These are phyloP conservation scores for Blastobotrys petasosporus DNA, from an alignment of 1,139 yeast genomes.

Conservation along the genomic window DNA sequence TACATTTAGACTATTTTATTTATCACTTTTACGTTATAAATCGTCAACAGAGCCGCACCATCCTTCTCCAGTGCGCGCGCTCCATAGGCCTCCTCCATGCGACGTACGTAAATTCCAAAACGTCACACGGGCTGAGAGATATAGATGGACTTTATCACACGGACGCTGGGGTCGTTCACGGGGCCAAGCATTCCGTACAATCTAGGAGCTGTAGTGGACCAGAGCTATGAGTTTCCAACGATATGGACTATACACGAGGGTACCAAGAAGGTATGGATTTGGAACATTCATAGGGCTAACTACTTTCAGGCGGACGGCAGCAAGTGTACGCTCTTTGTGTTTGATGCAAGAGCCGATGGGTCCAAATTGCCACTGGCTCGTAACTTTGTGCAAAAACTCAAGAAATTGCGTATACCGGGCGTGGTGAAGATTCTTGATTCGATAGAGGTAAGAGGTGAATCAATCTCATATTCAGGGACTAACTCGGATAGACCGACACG, in stretches of 20 bases:
- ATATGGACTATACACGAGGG: constrained; percentile 51
- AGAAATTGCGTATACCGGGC: constrained; percentile 73
- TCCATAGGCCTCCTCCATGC: too few species aligned
- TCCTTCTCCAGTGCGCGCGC: too few species aligned
- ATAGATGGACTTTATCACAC: constrained; percentile 34
- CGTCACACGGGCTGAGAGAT: background rate
- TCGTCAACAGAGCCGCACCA: too few species aligned
- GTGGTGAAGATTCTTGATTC: constrained; percentile 64
- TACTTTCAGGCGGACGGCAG: constrained; percentile 34
- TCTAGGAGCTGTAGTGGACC: constrained; percentile 20
- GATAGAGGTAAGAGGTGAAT: constrained; percentile 31
- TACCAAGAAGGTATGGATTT: constrained; percentile 25
- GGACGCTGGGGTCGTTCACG: constrained; percentile 34
- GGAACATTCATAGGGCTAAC: background rate
- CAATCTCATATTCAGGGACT: background rate
- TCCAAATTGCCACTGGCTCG: constrained; percentile 46
- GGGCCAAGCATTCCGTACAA: constrained; percentile 31
- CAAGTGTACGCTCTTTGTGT: constrained; percentile 54
- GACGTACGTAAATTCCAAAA: too few species aligned
- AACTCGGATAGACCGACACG: constrained; percentile 38
- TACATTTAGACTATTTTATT: too few species aligned
- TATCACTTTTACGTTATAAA: too few species aligned
- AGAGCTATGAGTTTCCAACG: constrained; percentile 28
- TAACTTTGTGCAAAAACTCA: constrained; percentile 60
- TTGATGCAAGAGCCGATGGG: constrained; percentile 44